A percentile compares a stretch with the other conserved stretches of the same genome.
Evolutionary conservation across 176 grass and related monocot genomes (phyloP).

Genomic region (Panicum miliaceum): DNA sequence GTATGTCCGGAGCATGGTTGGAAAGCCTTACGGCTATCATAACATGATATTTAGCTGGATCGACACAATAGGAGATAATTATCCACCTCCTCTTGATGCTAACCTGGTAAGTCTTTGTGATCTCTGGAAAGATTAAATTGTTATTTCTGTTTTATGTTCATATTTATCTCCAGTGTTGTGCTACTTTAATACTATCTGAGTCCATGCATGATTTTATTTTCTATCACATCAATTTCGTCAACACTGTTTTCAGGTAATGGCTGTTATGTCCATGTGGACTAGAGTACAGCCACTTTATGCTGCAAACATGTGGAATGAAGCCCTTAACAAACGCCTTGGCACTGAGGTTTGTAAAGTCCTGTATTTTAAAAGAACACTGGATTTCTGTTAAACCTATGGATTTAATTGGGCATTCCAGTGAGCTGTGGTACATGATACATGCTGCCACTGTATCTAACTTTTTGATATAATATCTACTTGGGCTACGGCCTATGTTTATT

Average conservation of each 20-base stretch:
- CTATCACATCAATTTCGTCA: conserved; percentile 13
- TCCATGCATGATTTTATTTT: conserved; percentile 2
- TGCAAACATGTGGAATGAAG: conserved; percentile 99
- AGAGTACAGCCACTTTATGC: conserved; percentile 94
- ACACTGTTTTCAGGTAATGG: conserved; percentile 79
- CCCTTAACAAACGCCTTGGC: conserved; percentile 93
- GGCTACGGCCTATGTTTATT: background rate
- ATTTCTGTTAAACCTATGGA: background rate
- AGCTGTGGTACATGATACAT: conserved; percentile 12
- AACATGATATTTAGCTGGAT: conserved; percentile 99
- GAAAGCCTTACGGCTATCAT: conserved; percentile 94
- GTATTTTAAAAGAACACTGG: background rate
- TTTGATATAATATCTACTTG: background rate
- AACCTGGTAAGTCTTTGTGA: conserved; percentile 71
- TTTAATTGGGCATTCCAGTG: background rate
- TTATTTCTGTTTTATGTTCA: background rate
- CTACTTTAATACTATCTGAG: background rate
- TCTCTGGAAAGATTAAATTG: conserved; percentile 19
- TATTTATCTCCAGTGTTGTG: background rate
- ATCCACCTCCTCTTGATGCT: conserved; percentile 87
- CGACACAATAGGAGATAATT: conserved; percentile 85
- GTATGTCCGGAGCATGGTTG: conserved; percentile 85
- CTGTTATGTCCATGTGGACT: conserved; percentile 98
- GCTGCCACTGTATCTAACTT: background rate
- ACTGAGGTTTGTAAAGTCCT: conserved; percentile 69